A percentile compares a stretch with the other conserved stretches of the same genome.
phyloP scores from a whole-genome alignment of 1,284 basidiomycete genomes.

The Rhodotorula mucilaginosa region DNA sequence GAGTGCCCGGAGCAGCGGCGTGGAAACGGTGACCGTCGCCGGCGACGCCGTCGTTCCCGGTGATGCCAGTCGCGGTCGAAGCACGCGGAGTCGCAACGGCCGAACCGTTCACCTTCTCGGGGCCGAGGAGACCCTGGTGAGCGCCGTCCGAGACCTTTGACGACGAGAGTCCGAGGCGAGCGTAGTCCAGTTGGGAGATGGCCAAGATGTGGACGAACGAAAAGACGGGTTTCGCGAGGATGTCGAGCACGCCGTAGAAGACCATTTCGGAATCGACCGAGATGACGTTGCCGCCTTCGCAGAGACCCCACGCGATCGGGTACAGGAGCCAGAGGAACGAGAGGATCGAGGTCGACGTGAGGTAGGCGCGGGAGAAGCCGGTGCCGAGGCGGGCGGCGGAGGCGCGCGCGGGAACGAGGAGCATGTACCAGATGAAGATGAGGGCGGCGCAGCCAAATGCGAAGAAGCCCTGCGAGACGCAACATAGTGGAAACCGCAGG shows the following conservation, averaged over 20 bases:
- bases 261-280: constrained; percentile 45
- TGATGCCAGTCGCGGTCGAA: constrained; percentile 1
- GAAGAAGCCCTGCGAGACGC: constrained; percentile 56
- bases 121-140: constrained; percentile 16
- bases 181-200: neutral
- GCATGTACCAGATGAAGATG: constrained; percentile 56
- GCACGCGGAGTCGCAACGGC: constrained; percentile 18
- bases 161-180: constrained; percentile 2
- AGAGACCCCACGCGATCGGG: constrained; percentile 53
- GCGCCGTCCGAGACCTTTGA: constrained; percentile 27
- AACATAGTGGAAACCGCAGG: constrained; percentile 39
- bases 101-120: constrained; percentile 17
- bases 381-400: constrained; percentile 50
- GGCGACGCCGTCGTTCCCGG: neutral
- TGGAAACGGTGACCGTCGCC: constrained; percentile 11
- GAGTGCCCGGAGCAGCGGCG: neutral
- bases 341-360: constrained; percentile 50
- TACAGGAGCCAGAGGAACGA: constrained; percentile 59
- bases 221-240: constrained; percentile 59
- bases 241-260: constrained; percentile 60
- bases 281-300: constrained; percentile 56
- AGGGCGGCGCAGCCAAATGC: constrained; percentile 54
- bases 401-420: constrained; percentile 48
- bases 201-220: constrained; percentile 37
- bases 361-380: constrained; percentile 52